Base-by-base conservation (phyloP, 805 yeast species). In the Lipomyces anomalus region DNA sequence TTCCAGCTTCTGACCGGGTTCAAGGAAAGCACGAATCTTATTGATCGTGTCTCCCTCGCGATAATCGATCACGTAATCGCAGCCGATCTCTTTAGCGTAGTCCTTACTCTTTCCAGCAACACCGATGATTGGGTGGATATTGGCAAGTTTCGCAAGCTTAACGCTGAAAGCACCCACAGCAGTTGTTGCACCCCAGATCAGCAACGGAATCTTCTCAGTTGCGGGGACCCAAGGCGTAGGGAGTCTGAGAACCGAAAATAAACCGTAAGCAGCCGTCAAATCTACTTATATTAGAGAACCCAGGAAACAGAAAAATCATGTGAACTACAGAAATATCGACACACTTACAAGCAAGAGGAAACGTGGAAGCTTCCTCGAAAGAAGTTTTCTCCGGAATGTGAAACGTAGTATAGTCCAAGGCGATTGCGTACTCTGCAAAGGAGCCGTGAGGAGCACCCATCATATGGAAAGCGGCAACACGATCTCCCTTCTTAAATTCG, bases 211-310 rank as follows among this genome's bases (percentile, higher is more conserved):
- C 6, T 42, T 42, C 22, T 29, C 40, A 6, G 46, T 42, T 13
- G 53, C 50, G 5, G 53, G 53, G 6, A 6, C 17, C 50, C 50
- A 45, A 6, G 53, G 53, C n/a, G 50, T 42, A 11, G 53, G 53
- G 11, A 48, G 42, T 9, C 46, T 42, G n/a, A 48, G 48, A 20
- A 18, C 23, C 18, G 40, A 48, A 22, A 46, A 48, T 13, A 48
- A 37, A 6, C 44, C 50, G 23, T 46, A 42, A 2, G 40, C 50
- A 23, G 44, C 45, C 21, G 53, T 48, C 40, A 48, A 32, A 13
- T 26, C 30, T 26, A 13, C 30, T 9, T 9, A 9, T 13, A 26
- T 9, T 13, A 13, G 11, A 9, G 30, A 9, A 13, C 30, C 11
- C 30, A 13, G n/a, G n/a, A n/a, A n/a, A n/a, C n/a, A n/a, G n/a